A percentile compares a stretch with the other conserved stretches of the same genome.
phyloP scores from a whole-genome alignment of 1,284 basidiomycete genomes.

The Ganoderma meredithae region DNA sequence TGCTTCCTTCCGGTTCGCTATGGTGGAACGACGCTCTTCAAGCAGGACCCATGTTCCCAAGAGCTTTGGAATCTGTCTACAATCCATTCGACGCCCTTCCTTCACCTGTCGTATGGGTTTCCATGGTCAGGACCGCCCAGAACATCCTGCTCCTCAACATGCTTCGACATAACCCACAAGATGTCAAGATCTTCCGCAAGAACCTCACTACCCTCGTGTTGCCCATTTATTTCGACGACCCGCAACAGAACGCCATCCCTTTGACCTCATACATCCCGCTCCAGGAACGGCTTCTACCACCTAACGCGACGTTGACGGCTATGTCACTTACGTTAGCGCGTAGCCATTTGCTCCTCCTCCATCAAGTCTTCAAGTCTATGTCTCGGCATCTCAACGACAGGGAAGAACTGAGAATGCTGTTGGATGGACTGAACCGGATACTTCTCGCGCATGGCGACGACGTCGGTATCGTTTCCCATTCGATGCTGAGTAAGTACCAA shows the following conservation, averaged over 20 bases:
- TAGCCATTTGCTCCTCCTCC: slow-evolving; percentile 75
- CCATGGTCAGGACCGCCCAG: slow-evolving; percentile 76
- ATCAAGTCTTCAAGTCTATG: slow-evolving; percentile 76
- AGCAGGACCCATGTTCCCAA: slow-evolving; percentile 66
- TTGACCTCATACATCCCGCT: slow-evolving; percentile 48
- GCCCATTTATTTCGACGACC: slow-evolving; percentile 52
- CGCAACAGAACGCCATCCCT: slow-evolving; percentile 46
- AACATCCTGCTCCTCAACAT: slow-evolving; percentile 73
- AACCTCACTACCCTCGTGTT: slow-evolving; percentile 68
- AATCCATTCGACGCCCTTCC: slow-evolving; percentile 59
- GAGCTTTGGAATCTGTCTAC: slow-evolving; percentile 44
- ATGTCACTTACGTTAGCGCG: slow-evolving; percentile 70
- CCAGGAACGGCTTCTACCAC: slow-evolving; percentile 36
- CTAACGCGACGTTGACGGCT: slow-evolving; percentile 42
- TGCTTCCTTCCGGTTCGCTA: slow-evolving; percentile 73
- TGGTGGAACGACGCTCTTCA: slow-evolving; percentile 68
- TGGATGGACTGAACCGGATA: slow-evolving; percentile 76
- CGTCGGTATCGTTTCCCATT: slow-evolving; percentile 74
- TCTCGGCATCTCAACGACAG: slow-evolving; percentile 81
- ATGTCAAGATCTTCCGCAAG: slow-evolving; percentile 77
- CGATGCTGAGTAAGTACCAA: slow-evolving; percentile 65
- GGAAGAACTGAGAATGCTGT: slow-evolving; percentile 71
- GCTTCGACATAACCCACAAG: slow-evolving; percentile 73
- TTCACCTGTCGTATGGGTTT: slow-evolving; percentile 58
- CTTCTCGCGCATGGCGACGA: slow-evolving; percentile 72